Evolutionary conservation across 208 protist genomes (phyloP), one percentile per base, ranked within the genome.

Genomic region (Leishmania lainsoni): DNA sequence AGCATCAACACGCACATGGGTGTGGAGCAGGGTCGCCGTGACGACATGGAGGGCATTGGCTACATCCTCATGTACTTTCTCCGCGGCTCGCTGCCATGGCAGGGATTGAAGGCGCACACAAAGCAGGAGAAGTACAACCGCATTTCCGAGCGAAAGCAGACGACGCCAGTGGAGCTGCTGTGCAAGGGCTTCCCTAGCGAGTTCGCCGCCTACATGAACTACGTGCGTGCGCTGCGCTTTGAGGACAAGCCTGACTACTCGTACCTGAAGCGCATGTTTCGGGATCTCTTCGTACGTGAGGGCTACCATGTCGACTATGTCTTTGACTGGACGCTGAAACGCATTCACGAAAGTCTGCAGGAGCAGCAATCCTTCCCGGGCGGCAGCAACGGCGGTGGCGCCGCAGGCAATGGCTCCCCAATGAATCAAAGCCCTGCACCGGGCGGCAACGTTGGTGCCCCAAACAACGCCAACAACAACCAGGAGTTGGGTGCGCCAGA

Each of bases 21-120:
- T 69, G 99, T 99, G 59, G 99, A 99, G 90, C 95, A 98, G 91
- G 92, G 90, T 85, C 90, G 99, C 32, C 91, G 99, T 54, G 99
- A 99, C 80, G 99, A 99, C 86, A 89, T 99, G 42, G 99, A 99
- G 89, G 97, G 98, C 26, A 91, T 99, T 35, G 99, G 98, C 65
- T 99, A 99, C 89, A 97, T 99, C 48, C 89, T 99, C n/a, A 97
- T 99, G 86, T 99, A 99, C 90, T 99, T 99, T 81, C 85, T 99
- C 48, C 94, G 98, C 48, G 99, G 99, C 26, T 95, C 90, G 51
- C 90, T 99, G 65, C 99, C 99, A 58, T 99, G 99, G 99, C 98
- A 99, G 90, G 98, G 98, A 0, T 86, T 99, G 9, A 97, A 97
- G 81, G 96, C 98, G 1, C 88, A 93, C 69, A 99, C 97, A 12